phyloP scores from a whole-genome alignment of 176 grass and related monocot genomes.

The Canna indica region DNA sequence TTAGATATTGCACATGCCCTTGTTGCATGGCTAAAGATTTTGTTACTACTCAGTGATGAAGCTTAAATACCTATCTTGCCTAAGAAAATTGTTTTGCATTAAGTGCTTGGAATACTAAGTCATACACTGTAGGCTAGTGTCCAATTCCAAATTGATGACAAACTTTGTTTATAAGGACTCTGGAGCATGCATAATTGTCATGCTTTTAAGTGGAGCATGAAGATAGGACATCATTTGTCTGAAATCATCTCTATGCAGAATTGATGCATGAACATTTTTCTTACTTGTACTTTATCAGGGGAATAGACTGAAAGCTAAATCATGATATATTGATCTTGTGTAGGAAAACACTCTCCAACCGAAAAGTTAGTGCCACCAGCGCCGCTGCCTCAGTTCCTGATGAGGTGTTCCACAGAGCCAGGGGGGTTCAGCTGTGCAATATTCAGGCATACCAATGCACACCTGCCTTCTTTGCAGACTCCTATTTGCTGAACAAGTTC shows the following conservation, averaged over 20 bases:
- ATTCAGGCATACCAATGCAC: constrained; percentile 83
- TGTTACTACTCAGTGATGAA: neutral
- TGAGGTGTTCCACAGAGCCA: constrained; percentile 71
- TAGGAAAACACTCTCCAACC: constrained; percentile 57
- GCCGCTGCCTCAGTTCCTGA: constrained; percentile 75
- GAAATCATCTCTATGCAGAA: neutral
- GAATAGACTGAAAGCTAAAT: neutral
- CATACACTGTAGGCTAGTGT: neutral
- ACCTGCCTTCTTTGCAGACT: constrained; percentile 90
- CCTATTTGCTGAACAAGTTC: constrained; percentile 72
- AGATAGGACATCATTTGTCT: neutral
- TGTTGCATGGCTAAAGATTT: neutral
- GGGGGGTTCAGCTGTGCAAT: constrained; percentile 80
- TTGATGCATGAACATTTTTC: neutral
- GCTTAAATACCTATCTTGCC: neutral
- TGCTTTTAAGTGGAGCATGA: neutral
- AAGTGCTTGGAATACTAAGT: no score
- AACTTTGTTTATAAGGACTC: neutral
- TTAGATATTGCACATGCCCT: no score
- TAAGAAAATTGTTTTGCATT: neutral
- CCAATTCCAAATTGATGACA: neutral
- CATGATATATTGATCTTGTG: neutral
- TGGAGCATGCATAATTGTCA: neutral
- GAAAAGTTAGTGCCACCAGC: constrained; percentile 60
- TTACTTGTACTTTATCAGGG: neutral